Percentiles rank a stretch among this genome's conserved stretches.
phyloP scores from a whole-genome alignment of 2,329 filamentous ascomycete species.

The Uncinocarpus reesii region DNA sequence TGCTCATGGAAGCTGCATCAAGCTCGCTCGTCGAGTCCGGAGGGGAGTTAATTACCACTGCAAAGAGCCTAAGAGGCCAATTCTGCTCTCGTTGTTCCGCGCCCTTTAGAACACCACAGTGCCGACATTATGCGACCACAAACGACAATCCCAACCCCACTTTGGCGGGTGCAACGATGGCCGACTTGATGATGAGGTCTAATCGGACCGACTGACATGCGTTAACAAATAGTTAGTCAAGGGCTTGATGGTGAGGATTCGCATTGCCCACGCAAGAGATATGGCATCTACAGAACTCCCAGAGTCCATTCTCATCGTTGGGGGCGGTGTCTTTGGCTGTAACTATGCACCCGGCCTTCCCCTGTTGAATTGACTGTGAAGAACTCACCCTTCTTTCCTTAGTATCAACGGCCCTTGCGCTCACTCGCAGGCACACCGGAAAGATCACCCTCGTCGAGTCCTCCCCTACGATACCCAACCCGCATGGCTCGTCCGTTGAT shows the following conservation, averaged over 20 bases:
- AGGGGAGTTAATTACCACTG: too few species aligned
- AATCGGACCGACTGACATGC: background rate
- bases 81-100: background rate
- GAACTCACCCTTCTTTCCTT: background rate
- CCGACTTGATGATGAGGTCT: too few species aligned
- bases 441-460: slow-evolving; percentile 50
- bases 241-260: background rate
- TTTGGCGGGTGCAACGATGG: background rate
- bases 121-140: slow-evolving; percentile 6
- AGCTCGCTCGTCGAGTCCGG: too few species aligned
- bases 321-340: slow-evolving; percentile 37
- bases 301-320: slow-evolving; percentile 33
- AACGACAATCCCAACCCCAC: slow-evolving; percentile 5
- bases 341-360: slow-evolving; percentile 18
- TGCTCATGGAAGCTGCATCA: too few species aligned
- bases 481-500: slow-evolving; percentile 51
- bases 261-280: background rate
- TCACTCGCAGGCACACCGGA: slow-evolving; percentile 47
- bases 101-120: background rate
- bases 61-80: background rate
- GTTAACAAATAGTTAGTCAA: background rate
- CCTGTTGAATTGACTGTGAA: background rate
- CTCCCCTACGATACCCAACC: slow-evolving; percentile 45
- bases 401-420: slow-evolving; percentile 58
- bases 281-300: slow-evolving; percentile 22